These are phyloP conservation scores for Melaleuca alternifolia DNA, from an alignment of 345 rosid genomes.

Conservation along the genomic window DNA sequence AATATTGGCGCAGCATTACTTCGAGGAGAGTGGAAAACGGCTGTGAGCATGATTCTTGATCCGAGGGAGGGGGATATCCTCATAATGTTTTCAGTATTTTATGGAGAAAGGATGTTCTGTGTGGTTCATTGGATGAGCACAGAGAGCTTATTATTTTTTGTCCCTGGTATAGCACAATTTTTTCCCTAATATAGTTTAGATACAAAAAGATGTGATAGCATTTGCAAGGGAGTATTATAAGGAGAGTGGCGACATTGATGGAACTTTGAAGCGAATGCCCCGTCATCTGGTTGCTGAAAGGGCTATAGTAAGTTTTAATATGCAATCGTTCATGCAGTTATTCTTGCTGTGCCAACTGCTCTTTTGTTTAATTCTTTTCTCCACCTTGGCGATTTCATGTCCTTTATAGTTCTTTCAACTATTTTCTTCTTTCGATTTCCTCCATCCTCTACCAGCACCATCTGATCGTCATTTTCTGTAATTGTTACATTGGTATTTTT, in stretches of 20 bases:
- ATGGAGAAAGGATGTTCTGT: background rate
- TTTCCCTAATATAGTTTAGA: slow-evolving; percentile 37
- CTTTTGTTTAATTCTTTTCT: background rate
- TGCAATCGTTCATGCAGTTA: background rate
- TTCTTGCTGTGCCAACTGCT: background rate
- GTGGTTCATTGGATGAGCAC: background rate
- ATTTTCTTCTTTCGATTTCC: background rate
- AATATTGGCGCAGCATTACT: slow-evolving; percentile 77
- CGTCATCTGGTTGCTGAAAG: slow-evolving; percentile 87
- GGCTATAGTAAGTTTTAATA: slow-evolving; percentile 53
- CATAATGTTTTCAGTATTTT: slow-evolving; percentile 11
- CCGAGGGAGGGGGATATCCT: slow-evolving; percentile 99
- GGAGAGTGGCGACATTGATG: slow-evolving; percentile 75
- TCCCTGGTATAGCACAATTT: background rate
- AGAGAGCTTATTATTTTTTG: background rate
- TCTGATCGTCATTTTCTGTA: background rate
- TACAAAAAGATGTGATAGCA: slow-evolving; percentile 58
- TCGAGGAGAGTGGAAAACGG: slow-evolving; percentile 89
- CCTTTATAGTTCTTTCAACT: background rate
- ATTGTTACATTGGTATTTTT: background rate
- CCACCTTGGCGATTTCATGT: background rate
- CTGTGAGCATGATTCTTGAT: slow-evolving; percentile 76
- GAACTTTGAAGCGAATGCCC: slow-evolving; percentile 77
- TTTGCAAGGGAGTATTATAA: slow-evolving; percentile 66
- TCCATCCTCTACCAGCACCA: background rate